Percentiles rank a stretch among this genome's conserved stretches.
phyloP scores from a whole-genome alignment of 768 basidiomycete genomes.

The Boletus sp. region DNA sequence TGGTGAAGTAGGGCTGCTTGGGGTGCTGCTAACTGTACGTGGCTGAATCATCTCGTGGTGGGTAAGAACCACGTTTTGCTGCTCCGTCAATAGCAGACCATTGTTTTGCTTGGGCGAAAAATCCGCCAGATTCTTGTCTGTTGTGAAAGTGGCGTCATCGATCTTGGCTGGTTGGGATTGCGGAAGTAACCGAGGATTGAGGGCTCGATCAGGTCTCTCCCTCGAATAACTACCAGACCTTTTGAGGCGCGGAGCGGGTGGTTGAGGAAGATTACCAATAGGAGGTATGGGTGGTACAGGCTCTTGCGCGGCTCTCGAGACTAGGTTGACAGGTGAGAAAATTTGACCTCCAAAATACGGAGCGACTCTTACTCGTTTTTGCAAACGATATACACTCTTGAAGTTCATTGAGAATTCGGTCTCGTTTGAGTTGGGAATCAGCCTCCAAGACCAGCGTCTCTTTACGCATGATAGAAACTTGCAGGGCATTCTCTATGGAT shows the following conservation, averaged over 20 bases:
- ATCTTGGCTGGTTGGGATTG: slow-evolving; percentile 1
- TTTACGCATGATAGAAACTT: slow-evolving; percentile 83
- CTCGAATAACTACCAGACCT: not conserved
- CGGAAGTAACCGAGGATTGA: slow-evolving; percentile 13
- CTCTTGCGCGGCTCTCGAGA: slow-evolving; percentile 56
- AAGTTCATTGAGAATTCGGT: slow-evolving; percentile 66
- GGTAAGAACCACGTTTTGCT: not conserved
- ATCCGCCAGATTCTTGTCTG: not conserved
- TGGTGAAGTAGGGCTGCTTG: slow-evolving; percentile 3
- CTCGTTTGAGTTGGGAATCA: slow-evolving; percentile 54
- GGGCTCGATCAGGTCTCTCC: slow-evolving; percentile 23
- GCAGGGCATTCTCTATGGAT: slow-evolving; percentile 61
- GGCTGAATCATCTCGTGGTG: slow-evolving; percentile 5
- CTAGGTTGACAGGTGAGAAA: slow-evolving; percentile 31
- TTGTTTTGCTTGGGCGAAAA: slow-evolving; percentile 5
- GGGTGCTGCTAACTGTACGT: not conserved
- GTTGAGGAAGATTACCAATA: slow-evolving; percentile 34
- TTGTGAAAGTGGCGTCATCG: not conserved
- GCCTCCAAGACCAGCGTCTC: slow-evolving; percentile 72
- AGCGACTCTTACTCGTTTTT: slow-evolving; percentile 50
- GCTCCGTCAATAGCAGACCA: slow-evolving; percentile 1
- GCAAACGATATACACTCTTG: slow-evolving; percentile 85
- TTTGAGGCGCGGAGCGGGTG: slow-evolving; percentile 7
- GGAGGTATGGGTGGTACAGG: slow-evolving; percentile 67
- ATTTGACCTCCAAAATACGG: not conserved